Percentiles rank a stretch among this genome's conserved stretches.
Conservation (phyloP, 2,329 filamentous ascomycete species). For the Aureobasidium sp. region DNA sequence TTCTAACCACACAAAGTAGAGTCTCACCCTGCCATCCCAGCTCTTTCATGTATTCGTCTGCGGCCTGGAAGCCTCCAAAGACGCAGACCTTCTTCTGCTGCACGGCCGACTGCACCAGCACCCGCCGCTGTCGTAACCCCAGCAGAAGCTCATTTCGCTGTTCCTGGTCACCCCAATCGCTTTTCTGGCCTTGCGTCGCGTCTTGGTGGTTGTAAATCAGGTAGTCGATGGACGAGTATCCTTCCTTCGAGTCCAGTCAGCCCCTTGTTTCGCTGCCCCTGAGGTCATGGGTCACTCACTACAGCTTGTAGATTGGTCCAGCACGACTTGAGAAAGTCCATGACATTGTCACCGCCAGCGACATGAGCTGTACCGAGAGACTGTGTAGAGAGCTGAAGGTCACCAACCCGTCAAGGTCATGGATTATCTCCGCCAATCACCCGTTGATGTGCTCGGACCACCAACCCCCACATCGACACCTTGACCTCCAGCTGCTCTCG, state of each 20-base stretch:
- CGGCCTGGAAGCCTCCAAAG: conserved; percentile 8
- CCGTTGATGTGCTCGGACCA: neutral
- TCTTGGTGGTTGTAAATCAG: conserved; percentile 10
- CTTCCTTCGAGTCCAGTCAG: neutral
- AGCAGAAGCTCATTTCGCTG: neutral
- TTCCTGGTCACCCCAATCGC: neutral
- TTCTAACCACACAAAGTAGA: no score
- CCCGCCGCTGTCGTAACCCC: neutral
- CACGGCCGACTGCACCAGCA: conserved; percentile 5
- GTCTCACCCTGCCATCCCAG: conserved; percentile 2
- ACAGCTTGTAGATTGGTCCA: conserved; percentile 26
- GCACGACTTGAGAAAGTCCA: conserved; percentile 30
- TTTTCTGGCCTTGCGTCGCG: neutral
- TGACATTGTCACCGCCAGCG: conserved; percentile 15
- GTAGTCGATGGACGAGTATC: conserved; percentile 14
- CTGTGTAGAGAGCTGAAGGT: neutral
- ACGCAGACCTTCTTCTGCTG: conserved; percentile 13
- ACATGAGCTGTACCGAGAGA: neutral
- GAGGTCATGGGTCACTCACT: neutral
- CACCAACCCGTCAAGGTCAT: neutral
- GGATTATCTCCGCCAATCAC: conserved; percentile 7
- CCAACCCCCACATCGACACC: neutral
- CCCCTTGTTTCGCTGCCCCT: neutral
- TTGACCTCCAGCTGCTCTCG: neutral
- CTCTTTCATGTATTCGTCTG: conserved; percentile 8